A percentile compares a stretch with the other conserved stretches of the same genome.
Evolutionary conservation across 2,329 filamentous ascomycete species (phyloP).

Genomic region (Colletotrichum australisinense): DNA sequence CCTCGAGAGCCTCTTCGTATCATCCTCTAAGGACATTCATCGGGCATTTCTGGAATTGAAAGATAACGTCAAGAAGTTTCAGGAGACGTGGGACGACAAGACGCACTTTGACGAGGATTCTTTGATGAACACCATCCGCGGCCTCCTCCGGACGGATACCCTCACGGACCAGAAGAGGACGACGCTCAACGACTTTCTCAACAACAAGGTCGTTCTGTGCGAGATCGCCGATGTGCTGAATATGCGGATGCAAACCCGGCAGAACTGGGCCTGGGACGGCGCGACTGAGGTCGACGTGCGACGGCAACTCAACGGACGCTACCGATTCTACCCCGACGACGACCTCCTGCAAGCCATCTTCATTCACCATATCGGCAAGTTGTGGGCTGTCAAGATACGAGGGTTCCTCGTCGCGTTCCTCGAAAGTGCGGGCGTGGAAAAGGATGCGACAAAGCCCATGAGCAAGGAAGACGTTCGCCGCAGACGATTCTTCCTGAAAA

Average conservation of each 20-base stretch:
- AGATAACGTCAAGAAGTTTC: conserved; percentile 51
- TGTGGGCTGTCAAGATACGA: conserved; percentile 49
- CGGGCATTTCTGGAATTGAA: conserved; percentile 56
- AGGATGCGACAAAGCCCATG: conserved; percentile 39
- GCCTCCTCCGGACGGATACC: conserved; percentile 52
- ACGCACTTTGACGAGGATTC: conserved; percentile 46
- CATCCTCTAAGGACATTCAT: conserved; percentile 47
- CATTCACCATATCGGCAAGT: conserved; percentile 52
- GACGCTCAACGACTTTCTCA: conserved; percentile 51
- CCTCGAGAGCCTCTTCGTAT: conserved; percentile 61
- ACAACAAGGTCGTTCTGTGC: conserved; percentile 50
- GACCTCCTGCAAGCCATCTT: conserved; percentile 59
- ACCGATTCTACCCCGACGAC: conserved; percentile 66
- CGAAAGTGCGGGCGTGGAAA: conserved; percentile 45
- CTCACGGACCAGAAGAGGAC: conserved; percentile 55
- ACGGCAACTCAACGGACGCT: conserved; percentile 58
- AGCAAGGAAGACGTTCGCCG: conserved; percentile 50
- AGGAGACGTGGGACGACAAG: conserved; percentile 38
- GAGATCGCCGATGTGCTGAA: conserved; percentile 59
- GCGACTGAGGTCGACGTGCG: conserved; percentile 50
- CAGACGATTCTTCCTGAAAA: conserved; percentile 53
- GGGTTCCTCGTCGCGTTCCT: conserved; percentile 40
- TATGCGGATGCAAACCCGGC: conserved; percentile 52
- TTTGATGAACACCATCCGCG: conserved; percentile 49
- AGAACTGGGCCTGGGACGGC: conserved; percentile 52